Percentiles rank a stretch among this genome's conserved stretches.
phyloP scores from a whole-genome alignment of 176 grass and related monocot species.

The Rhynchospora pubera region DNA sequence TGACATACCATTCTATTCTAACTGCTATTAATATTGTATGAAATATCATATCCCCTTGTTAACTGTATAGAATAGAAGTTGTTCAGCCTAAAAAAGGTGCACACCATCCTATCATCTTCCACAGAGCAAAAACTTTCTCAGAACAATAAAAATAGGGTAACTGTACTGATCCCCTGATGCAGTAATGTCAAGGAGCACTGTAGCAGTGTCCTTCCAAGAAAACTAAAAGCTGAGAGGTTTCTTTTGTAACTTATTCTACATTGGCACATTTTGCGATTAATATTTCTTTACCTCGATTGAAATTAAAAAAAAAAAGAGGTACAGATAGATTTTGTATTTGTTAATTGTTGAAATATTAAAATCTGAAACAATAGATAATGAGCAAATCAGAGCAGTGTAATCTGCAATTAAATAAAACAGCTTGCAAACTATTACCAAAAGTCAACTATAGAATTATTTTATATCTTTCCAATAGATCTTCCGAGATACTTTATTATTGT shows the following conservation, averaged over 20 bases:
- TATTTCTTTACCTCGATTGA: too few species aligned
- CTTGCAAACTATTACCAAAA: background rate
- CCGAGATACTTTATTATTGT: background rate
- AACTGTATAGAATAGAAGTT: background rate
- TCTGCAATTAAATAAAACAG: background rate
- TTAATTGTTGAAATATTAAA: background rate
- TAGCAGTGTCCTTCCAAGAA: background rate
- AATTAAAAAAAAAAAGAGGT: background rate
- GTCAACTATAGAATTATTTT: background rate
- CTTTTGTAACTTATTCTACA: background rate
- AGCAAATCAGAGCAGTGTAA: background rate
- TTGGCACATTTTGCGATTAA: background rate
- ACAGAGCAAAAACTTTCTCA: background rate
- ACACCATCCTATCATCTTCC: background rate
- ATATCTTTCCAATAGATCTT: background rate
- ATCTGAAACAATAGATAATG: background rate
- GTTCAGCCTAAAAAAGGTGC: background rate
- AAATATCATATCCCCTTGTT: background rate
- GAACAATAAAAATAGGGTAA: background rate
- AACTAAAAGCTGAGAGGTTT: background rate
- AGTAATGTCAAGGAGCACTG: background rate
- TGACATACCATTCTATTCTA: background rate
- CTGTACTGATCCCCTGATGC: background rate
- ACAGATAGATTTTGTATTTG: background rate
- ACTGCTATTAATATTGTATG: background rate